phyloP scores from a whole-genome alignment of 2,329 filamentous ascomycete species.

The Fusarium hostae region DNA sequence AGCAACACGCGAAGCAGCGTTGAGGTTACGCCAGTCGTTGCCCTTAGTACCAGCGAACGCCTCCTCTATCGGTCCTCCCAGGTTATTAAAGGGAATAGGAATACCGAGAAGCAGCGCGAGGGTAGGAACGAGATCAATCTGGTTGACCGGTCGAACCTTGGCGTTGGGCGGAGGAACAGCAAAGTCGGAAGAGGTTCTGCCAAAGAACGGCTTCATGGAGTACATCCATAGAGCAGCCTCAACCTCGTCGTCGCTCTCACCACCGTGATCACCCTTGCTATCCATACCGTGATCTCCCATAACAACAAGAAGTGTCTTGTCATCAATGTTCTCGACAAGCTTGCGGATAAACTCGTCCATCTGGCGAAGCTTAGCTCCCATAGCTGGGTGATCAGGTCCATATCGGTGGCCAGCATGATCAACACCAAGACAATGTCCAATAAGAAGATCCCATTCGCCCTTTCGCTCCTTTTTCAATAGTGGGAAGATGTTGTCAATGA shows the following conservation, averaged over 20 bases:
- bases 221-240: slow-evolving; percentile 99
- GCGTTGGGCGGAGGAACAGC: slow-evolving; percentile 73
- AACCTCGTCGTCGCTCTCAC: slow-evolving; percentile 95
- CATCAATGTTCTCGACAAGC: slow-evolving; percentile 78
- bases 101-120: slow-evolving; percentile 87
- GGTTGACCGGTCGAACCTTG: slow-evolving; percentile 78
- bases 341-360: slow-evolving; percentile 86
- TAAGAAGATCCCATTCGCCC: slow-evolving; percentile 88
- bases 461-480: slow-evolving; percentile 74
- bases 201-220: slow-evolving; percentile 86
- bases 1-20: slow-evolving; percentile 78
- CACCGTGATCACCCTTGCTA: slow-evolving; percentile 95
- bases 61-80: slow-evolving; percentile 93
- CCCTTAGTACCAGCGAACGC: slow-evolving; percentile 81
- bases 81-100: slow-evolving; percentile 95
- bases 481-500: slow-evolving; percentile 89
- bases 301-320: slow-evolving; percentile 88
- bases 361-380: slow-evolving; percentile 88
- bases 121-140: slow-evolving; percentile 96
- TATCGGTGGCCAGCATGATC: slow-evolving; percentile 98
- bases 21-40: slow-evolving; percentile 80
- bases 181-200: slow-evolving; percentile 73
- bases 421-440: slow-evolving; percentile 93
- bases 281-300: slow-evolving; percentile 99
- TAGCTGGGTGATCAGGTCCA: slow-evolving; percentile 90